These are phyloP conservation scores for Aspergillus fumigatus DNA, from an alignment of 2,329 filamentous ascomycete genomes.

Conservation along the genomic window DNA sequence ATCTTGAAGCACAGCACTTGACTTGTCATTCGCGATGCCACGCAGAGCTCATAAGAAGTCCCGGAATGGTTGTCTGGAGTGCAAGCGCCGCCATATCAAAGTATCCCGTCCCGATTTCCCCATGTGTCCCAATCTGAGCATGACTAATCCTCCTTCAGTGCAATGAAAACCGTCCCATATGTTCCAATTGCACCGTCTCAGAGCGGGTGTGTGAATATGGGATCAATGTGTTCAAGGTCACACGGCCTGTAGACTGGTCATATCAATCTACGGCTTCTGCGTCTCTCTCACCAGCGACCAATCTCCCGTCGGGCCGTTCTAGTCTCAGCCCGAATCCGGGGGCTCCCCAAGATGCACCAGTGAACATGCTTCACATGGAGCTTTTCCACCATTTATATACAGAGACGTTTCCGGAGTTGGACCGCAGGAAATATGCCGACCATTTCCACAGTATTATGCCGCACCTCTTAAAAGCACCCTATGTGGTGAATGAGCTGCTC, in stretches of 20 bases:
- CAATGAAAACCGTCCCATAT: conserved; percentile 30
- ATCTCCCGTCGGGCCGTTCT: not conserved
- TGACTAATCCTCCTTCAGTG: conserved; percentile 19
- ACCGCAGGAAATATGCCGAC: not conserved
- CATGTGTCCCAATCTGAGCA: not conserved
- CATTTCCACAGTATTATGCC: conserved; percentile 4
- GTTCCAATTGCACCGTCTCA: conserved; percentile 27
- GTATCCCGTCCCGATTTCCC: conserved; percentile 13
- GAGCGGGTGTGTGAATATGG: conserved; percentile 18
- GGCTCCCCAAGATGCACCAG: conserved; percentile 6
- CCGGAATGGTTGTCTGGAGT: conserved; percentile 35
- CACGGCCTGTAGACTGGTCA: not conserved
- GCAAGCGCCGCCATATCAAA: conserved; percentile 38
- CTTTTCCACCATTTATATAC: conserved; percentile 24
- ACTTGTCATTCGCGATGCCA: conserved; percentile 1
- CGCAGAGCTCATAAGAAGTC: conserved; percentile 35
- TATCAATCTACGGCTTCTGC: not conserved
- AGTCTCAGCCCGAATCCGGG: not conserved
- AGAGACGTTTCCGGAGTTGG: conserved; percentile 3
- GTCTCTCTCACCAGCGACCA: not conserved
- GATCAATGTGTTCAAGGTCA: not conserved
- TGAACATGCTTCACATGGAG: conserved; percentile 29
- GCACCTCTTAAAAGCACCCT: conserved; percentile 28
- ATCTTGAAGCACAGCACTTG: not conserved
- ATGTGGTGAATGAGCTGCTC: conserved; percentile 46